Conservation (phyloP, 441 rosid genomes). For the Iberis amara region DNA sequence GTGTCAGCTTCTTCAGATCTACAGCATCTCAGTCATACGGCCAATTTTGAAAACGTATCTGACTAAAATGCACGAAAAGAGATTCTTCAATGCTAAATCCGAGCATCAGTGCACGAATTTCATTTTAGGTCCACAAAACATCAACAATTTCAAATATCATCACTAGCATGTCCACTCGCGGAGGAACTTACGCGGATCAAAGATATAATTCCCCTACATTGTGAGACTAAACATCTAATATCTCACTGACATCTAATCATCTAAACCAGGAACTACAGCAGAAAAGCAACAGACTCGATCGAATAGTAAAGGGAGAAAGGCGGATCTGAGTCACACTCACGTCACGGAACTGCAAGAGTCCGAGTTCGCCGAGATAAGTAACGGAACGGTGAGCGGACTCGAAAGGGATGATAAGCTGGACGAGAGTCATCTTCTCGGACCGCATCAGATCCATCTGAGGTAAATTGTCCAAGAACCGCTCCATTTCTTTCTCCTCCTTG, state of each 20-base stretch:
- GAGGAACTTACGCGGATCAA: constrained; percentile 11
- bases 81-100: constrained; percentile 5
- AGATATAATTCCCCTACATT: constrained; percentile 12
- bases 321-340: constrained; percentile 55
- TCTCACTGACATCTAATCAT: constrained; percentile 17
- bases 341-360: constrained; percentile 89
- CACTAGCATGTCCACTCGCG: constrained; percentile 16
- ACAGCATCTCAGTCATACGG: constrained; percentile 9
- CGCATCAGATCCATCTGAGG: constrained; percentile 98
- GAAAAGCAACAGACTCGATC: constrained; percentile 14
- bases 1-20: constrained; percentile 16
- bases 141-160: constrained; percentile 20
- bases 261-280: constrained; percentile 16
- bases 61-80: not conserved
- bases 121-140: constrained; percentile 16
- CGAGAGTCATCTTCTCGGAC: constrained; percentile 90
- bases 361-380: constrained; percentile 91
- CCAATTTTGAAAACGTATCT: too few species aligned
- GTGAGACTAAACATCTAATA: constrained; percentile 16
- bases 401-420: constrained; percentile 88
- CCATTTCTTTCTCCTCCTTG: constrained; percentile 30
- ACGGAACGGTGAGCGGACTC: constrained; percentile 89
- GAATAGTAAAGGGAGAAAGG: constrained; percentile 11
- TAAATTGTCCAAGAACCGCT: constrained; percentile 54
- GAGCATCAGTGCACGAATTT: not conserved